A percentile compares a stretch with the other conserved stretches of the same genome.
Evolutionary conservation across 2,329 filamentous ascomycete species (phyloP).

Genomic region (Colletotrichum echinochloae): DNA sequence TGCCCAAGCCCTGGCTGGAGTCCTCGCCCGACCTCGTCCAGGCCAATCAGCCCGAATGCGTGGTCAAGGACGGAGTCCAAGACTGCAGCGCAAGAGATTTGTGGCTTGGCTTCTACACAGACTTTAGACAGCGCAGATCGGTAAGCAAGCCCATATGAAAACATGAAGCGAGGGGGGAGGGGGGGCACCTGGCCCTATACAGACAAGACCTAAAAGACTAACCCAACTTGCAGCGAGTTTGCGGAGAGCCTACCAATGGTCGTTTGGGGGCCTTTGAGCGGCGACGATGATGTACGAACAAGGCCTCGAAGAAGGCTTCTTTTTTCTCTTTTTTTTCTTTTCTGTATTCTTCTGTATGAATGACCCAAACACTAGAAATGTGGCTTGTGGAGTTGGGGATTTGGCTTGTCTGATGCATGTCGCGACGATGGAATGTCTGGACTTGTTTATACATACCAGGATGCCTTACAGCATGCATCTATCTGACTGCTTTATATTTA

Average conservation of each 20-base stretch:
- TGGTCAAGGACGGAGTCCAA: slow-evolving; percentile 8
- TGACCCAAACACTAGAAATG: accelerated
- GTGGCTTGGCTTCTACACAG: slow-evolving; percentile 39
- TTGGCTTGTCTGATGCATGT: no score
- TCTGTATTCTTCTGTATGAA: no score
- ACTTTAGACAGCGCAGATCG: slow-evolving; percentile 36
- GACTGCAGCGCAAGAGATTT: slow-evolving; percentile 36
- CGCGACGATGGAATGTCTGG: neutral
- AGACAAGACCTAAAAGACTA: no score
- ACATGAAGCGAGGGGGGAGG: no score
- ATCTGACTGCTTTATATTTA: no score
- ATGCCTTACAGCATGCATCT: neutral
- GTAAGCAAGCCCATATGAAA: neutral
- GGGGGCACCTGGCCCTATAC: no score
- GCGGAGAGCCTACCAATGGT: neutral
- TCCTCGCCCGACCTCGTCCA: slow-evolving; percentile 29
- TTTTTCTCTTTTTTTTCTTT: accelerated
- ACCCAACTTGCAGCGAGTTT: neutral
- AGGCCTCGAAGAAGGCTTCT: no score
- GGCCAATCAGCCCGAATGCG: slow-evolving; percentile 21
- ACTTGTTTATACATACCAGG: neutral
- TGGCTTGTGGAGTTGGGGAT: neutral
- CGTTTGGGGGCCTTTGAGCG: neutral
- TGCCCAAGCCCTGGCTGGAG: slow-evolving; percentile 41
- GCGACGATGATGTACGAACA: neutral